Conservation (phyloP, 345 rosid genomes). For the Salix arbutifolia region DNA sequence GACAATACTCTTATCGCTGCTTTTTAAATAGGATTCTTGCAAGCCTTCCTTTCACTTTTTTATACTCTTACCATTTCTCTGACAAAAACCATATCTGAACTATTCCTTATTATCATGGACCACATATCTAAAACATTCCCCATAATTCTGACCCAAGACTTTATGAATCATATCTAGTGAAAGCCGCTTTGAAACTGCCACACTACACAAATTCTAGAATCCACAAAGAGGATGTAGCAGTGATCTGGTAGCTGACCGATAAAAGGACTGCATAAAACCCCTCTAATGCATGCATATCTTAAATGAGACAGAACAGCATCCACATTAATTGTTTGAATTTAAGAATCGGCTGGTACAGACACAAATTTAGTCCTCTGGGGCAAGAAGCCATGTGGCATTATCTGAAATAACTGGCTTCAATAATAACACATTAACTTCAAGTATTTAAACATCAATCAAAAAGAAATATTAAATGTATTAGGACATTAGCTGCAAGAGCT, state of each 20-base stretch:
- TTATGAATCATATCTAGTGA: not conserved
- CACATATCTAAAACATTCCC: not conserved
- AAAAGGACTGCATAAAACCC: not conserved
- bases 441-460: not conserved
- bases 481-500: slow-evolving; percentile 24
- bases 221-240: not conserved
- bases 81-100: not conserved
- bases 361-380: not conserved
- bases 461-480: not conserved
- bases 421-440: not conserved
- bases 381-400: not conserved
- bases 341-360: not conserved
- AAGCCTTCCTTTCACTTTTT: not conserved
- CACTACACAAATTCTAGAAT: not conserved
- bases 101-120: not conserved
- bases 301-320: not conserved
- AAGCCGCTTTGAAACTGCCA: not conserved
- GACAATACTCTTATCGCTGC: not conserved
- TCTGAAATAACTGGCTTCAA: not conserved
- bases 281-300: no score
- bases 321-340: not conserved
- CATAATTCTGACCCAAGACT: not conserved
- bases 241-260: not conserved
- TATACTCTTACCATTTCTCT: not conserved
- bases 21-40: not conserved